Evolutionary conservation across 2,329 filamentous ascomycete genomes (phyloP), one percentile per base, ranked within the genome.

Genomic region (Anisogramma anomala): DNA sequence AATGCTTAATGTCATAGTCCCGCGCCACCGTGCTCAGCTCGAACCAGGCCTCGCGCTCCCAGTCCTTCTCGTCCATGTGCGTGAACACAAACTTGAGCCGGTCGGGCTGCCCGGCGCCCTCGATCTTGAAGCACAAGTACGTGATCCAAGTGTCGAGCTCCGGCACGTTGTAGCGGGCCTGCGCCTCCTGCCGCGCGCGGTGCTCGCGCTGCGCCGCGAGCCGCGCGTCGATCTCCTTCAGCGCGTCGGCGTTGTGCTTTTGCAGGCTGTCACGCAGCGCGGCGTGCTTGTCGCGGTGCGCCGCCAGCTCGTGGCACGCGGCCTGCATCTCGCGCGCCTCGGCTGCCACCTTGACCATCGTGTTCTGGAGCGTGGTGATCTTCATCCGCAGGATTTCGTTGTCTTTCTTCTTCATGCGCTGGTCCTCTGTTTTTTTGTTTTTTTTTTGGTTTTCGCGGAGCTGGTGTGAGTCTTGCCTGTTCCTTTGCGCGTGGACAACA

Each of bases 141-240:
- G 82, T 82, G 58, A 94, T 84, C 91, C 91, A 98, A 58, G 96
- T 96, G 51, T 88, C 84, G 33, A 98, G 71, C 65, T 98, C 91
- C 0, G 91, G 91, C 32, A 84, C 75, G 61, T 98, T 96, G 62
- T 89, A 84, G 25, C 86, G 77, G 40, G 83, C 77, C 64, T 96
- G 89, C 2, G 81, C 74, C 53, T 93, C 85, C 27, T 94, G 69
- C 52, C 85, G 79, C 48, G 76, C 72, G 35, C 83, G 78, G 57
- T 84, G 78, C 48, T 75, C 74, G 38, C 77, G 69, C 62, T 87
- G 83, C 10, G 81, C 79, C n/a, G 80, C 79, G 17, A 83, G 64
- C 30, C 76, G 72, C 22, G 73, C 67, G 40, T 82, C 78, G 49
- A 89, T 86, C 40, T 79, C 74, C 43, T 70, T 71, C 54, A 87